A percentile compares a stretch with the other conserved stretches of the same genome.
Evolutionary conservation across 805 yeast species (phyloP).

Genomic region (Candida rishiriensis): DNA sequence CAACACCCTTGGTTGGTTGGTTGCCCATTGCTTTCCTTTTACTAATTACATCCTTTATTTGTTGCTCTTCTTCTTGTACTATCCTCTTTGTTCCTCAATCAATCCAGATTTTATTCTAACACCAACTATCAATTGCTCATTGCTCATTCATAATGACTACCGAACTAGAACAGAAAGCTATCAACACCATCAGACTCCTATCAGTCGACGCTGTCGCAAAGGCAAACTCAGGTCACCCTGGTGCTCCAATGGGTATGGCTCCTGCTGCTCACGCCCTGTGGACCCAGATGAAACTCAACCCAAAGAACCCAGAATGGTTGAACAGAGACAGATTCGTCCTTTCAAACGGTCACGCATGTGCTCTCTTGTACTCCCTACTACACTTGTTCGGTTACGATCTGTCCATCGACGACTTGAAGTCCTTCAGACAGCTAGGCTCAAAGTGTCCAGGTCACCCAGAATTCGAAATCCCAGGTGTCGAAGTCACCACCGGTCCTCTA

Average conservation of each 20-base stretch:
- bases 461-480: slow-evolving; percentile 85
- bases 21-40: too few relatives aligned
- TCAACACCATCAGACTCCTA: slow-evolving; percentile 83
- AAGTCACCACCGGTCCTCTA: slow-evolving; percentile 97
- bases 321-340: slow-evolving; percentile 94
- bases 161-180: slow-evolving; percentile 68
- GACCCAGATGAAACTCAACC: slow-evolving; percentile 80
- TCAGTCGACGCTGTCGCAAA: slow-evolving; percentile 82
- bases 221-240: slow-evolving; percentile 98
- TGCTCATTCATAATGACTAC: slow-evolving; percentile 25
- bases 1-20: background rate
- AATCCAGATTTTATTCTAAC: too few relatives aligned
- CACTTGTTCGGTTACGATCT: slow-evolving; percentile 82
- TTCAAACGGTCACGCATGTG: slow-evolving; percentile 96
- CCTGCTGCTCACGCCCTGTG: slow-evolving; percentile 89
- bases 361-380: slow-evolving; percentile 77
- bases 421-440: slow-evolving; percentile 85
- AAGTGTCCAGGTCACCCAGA: slow-evolving; percentile 99
- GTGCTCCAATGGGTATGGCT: slow-evolving; percentile 98
- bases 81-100: too few relatives aligned
- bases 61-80: too few relatives aligned
- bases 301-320: slow-evolving; percentile 87
- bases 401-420: slow-evolving; percentile 79
- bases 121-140: background rate
- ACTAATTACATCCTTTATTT: too few relatives aligned